Conservation (phyloP, 2,329 filamentous ascomycete genomes). For the Phialophora chinensis region DNA sequence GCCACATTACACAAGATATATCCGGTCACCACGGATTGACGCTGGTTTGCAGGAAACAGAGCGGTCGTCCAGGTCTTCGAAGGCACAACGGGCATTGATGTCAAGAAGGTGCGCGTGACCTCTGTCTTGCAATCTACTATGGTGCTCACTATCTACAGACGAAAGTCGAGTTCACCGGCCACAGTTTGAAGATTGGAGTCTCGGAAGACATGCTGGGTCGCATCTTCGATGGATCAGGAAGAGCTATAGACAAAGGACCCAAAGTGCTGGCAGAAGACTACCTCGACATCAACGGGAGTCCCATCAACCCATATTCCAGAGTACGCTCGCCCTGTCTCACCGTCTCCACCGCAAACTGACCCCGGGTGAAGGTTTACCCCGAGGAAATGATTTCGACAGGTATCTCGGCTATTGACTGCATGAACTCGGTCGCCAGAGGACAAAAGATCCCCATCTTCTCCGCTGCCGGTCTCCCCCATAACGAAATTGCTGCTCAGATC, state of each 20-base stretch:
- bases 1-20: slow-evolving; percentile 11
- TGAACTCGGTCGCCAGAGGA: slow-evolving; percentile 97
- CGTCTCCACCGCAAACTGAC: slow-evolving; percentile 26
- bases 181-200: slow-evolving; percentile 97
- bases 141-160: slow-evolving; percentile 64
- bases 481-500: slow-evolving; percentile 99
- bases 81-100: slow-evolving; percentile 95
- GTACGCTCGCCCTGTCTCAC: slow-evolving; percentile 58
- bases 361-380: slow-evolving; percentile 78
- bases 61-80: slow-evolving; percentile 99
- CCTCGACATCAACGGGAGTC: slow-evolving; percentile 97
- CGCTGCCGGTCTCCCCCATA: slow-evolving; percentile 95
- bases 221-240: slow-evolving; percentile 97
- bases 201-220: slow-evolving; percentile 99
- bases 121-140: slow-evolving; percentile 12
- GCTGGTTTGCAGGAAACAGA: slow-evolving; percentile 70
- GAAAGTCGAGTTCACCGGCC: slow-evolving; percentile 94
- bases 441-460: slow-evolving; percentile 99
- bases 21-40: slow-evolving; percentile 26
- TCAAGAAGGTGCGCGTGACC: slow-evolving; percentile 78
- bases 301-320: slow-evolving; percentile 97
- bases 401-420: slow-evolving; percentile 98
- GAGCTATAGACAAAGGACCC: slow-evolving; percentile 97
- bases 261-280: slow-evolving; percentile 98
- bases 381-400: slow-evolving; percentile 99